Base-by-base conservation (phyloP, 2,329 filamentous ascomycete species). In the Endoconidiophora laricicola region DNA sequence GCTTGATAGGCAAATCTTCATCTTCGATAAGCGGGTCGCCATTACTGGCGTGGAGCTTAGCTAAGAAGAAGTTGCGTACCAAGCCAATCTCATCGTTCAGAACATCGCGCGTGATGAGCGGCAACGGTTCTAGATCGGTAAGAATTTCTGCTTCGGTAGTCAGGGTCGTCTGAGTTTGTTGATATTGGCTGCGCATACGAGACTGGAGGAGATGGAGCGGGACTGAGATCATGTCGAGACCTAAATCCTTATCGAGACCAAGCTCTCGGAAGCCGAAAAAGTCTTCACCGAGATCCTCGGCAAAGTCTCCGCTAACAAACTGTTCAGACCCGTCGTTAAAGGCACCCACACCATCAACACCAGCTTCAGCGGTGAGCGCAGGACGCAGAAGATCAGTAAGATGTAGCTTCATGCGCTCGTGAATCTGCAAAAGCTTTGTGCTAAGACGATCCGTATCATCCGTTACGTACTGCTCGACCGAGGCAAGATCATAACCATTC, bases 231-330 rank as follows among this genome's bases (percentile, higher is more conserved):
- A 83, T 83, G 29, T 90, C 81, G 54, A 91, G 73, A 16, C 88
- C 88, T 61, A 96, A 83, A 62, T 98, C 91, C 58, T 80, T 82
- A 59, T 94, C 87, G 52, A 98, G 74, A 41, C 91, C 91, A 43
- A 98, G 76, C 54, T 94, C 88, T 61, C 87, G 88, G 75, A 98
- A 96, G 24, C 91, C 91, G 60, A 98, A 98, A 74, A 95, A 98
- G 66, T 98, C 91, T 69, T 98, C 91, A 54, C 88, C 90, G 10
- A 98, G 83, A 58, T 98, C 91, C 62, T 95, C 91, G 0, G 91
- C 91, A 62, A 98, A 98, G 64, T 98, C 91, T 54, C 91, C 91
- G 43, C 85, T 86, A 44, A 95, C 81, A 58, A 96, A 98, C 61
- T 96, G 91, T 56, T 98, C 91, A 63, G 87, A 94, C 56, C 88